Conservation (phyloP, 805 yeast genomes). For the Torulaspora maleeae region DNA sequence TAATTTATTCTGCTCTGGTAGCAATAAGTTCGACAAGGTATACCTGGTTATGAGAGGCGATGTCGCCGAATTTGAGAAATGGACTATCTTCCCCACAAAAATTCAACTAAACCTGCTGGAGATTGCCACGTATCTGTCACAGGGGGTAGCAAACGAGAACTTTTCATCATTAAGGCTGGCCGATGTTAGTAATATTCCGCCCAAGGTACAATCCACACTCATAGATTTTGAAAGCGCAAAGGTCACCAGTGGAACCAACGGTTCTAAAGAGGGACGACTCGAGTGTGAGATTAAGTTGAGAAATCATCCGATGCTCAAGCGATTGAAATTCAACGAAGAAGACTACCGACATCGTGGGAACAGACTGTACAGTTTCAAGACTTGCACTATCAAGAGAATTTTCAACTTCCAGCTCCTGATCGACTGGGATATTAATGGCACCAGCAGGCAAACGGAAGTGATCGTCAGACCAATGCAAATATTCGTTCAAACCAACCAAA, state of each 20-base stretch:
- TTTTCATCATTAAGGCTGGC: conserved; percentile 27
- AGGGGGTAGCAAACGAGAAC: conserved; percentile 31
- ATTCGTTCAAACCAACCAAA: conserved; percentile 17
- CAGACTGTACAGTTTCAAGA: conserved; percentile 30
- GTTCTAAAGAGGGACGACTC: conserved; percentile 7
- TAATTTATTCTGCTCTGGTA: conserved; percentile 23
- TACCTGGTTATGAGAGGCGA: conserved; percentile 18
- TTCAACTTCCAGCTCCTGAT: conserved; percentile 29
- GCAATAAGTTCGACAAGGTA: conserved; percentile 26
- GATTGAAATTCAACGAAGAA: conserved; percentile 30
- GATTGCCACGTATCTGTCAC: conserved; percentile 28
- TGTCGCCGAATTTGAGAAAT: conserved; percentile 8
- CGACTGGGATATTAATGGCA: conserved; percentile 26
- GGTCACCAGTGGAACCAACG: neutral
- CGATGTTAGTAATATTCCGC: conserved; percentile 12
- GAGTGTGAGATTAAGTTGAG: conserved; percentile 25
- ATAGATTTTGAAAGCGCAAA: conserved; percentile 8
- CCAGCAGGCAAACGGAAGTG: conserved; percentile 24
- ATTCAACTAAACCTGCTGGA: conserved; percentile 30
- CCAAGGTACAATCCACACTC: conserved; percentile 5
- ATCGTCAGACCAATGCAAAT: conserved; percentile 24
- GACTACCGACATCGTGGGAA: conserved; percentile 35
- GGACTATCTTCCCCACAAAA: conserved; percentile 15
- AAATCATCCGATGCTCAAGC: conserved; percentile 22
- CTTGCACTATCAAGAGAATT: conserved; percentile 28